These are phyloP conservation scores for Trichosporon ovoides DNA, from an alignment of 1,284 basidiomycete species.

Conservation along the genomic window DNA sequence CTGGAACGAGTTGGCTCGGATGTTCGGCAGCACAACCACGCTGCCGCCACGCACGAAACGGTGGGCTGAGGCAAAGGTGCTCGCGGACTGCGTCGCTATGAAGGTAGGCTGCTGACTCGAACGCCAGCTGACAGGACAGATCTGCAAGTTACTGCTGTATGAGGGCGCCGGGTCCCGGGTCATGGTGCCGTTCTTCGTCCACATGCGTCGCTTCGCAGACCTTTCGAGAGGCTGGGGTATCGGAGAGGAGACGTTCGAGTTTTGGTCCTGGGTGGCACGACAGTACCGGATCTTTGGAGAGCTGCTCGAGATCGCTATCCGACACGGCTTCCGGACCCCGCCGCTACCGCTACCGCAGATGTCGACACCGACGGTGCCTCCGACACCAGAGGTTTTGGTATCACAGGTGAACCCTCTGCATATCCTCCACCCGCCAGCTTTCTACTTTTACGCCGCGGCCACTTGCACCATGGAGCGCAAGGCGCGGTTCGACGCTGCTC, in stretches of 20 bases:
- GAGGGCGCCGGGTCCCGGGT: conserved; percentile 73
- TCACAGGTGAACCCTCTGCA: conserved; percentile 44
- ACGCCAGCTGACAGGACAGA: conserved; percentile 51
- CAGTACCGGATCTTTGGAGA: conserved; percentile 90
- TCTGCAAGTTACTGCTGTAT: conserved; percentile 82
- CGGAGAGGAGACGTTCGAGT: conserved; percentile 93
- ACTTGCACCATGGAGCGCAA: conserved; percentile 70
- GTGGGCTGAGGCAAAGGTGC: conserved; percentile 96
- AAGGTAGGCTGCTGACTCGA: conserved; percentile 61
- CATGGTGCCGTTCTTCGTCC: conserved; percentile 71
- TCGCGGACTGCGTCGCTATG: conserved; percentile 83
- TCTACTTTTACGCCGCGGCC: conserved; percentile 84
- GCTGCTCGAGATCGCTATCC: conserved; percentile 72
- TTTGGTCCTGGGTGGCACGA: conserved; percentile 91
- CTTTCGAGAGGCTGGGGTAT: conserved; percentile 92
- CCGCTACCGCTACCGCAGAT: conserved; percentile 10
- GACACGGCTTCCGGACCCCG: conserved; percentile 51
- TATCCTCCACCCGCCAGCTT: conserved; percentile 78
- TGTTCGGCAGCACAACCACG: conserved; percentile 80
- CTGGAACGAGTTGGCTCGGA: conserved; percentile 69
- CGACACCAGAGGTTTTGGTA: conserved; percentile 39
- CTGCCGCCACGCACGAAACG: conserved; percentile 88
- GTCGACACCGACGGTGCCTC: conserved; percentile 22
- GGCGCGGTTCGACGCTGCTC: conserved; percentile 59
- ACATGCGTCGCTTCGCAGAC: conserved; percentile 78